phyloP scores from a whole-genome alignment of 371 early-diverging fungal genomes.

The Mucor indicus region DNA sequence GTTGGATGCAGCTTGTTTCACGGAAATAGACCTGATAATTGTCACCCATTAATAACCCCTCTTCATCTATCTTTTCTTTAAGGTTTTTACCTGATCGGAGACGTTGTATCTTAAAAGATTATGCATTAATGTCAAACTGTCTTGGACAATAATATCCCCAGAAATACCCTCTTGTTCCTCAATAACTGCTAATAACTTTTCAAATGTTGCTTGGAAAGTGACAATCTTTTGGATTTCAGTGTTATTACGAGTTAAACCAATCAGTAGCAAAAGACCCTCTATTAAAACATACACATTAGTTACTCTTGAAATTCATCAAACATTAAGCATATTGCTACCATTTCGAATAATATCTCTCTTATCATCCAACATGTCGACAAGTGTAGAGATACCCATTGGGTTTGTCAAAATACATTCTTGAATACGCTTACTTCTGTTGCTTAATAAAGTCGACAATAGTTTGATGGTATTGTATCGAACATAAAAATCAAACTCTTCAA shows the following conservation, averaged over 20 bases:
- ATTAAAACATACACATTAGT: neutral
- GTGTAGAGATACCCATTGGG: constrained; percentile 87
- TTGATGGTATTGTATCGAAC: constrained; percentile 88
- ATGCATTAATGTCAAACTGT: constrained; percentile 88
- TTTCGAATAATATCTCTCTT: constrained; percentile 93
- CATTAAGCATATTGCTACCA: constrained; percentile 47
- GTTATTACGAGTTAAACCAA: constrained; percentile 83
- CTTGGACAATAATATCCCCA: constrained; percentile 95
- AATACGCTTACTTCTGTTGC: constrained; percentile 64
- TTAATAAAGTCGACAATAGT: constrained; percentile 71
- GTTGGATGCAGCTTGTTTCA: constrained; percentile 90
- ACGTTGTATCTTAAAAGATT: constrained; percentile 92
- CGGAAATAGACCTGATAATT: constrained; percentile 78
- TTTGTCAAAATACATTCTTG: constrained; percentile 85
- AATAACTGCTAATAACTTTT: constrained; percentile 81
- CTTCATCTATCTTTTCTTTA: neutral
- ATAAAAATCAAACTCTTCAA: constrained; percentile 91
- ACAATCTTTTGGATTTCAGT: constrained; percentile 97
- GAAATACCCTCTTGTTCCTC: constrained; percentile 90
- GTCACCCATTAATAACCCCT: neutral
- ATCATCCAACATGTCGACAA: constrained; percentile 92
- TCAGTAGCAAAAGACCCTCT: constrained; percentile 90
- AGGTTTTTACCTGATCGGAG: constrained; percentile 80
- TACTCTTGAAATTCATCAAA: neutral
- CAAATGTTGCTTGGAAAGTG: constrained; percentile 96